Percentiles rank a stretch among this genome's conserved stretches.
Conservation (phyloP, 1,139 yeast species). For the Geotrichum siamense region DNA sequence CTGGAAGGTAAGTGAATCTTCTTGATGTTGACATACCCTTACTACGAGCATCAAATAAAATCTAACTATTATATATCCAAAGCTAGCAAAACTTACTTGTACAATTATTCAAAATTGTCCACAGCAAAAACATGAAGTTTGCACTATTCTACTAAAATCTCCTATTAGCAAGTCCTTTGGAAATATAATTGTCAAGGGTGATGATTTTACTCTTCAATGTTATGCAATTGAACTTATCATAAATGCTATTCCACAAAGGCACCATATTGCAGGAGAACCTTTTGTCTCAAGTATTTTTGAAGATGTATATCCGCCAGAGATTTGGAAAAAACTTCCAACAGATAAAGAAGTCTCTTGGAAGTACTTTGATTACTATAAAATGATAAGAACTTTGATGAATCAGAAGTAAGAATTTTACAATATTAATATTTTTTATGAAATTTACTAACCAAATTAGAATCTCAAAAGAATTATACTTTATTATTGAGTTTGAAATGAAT, state of each 20-base stretch:
- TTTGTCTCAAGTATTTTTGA: constrained; percentile 12
- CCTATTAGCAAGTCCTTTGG: constrained; percentile 11
- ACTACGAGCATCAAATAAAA: not conserved
- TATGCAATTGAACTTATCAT: constrained; percentile 14
- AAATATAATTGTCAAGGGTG: constrained; percentile 9
- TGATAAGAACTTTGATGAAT: not conserved
- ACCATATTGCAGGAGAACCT: constrained; percentile 13
- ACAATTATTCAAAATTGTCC: constrained; percentile 8
- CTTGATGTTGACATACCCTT: too few species aligned
- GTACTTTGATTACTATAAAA: constrained; percentile 5
- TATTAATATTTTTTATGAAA: not conserved
- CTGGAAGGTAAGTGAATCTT: constrained; percentile 15
- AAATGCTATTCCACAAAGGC: constrained; percentile 12
- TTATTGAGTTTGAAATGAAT: constrained; percentile 3
- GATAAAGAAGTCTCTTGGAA: constrained; percentile 5
- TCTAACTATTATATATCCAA: too few species aligned
- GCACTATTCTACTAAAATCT: constrained; percentile 12
- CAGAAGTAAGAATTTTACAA: constrained; percentile 10
- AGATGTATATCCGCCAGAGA: constrained; percentile 7
- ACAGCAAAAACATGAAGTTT: constrained; percentile 15
- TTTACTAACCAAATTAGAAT: constrained; percentile 3
- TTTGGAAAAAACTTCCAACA: constrained; percentile 13
- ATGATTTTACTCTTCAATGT: constrained; percentile 15
- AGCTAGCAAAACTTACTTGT: constrained; percentile 17
- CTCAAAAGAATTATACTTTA: constrained; percentile 6